Base-by-base conservation (phyloP, 306 rosid genomes). In the Glycine soja region DNA sequence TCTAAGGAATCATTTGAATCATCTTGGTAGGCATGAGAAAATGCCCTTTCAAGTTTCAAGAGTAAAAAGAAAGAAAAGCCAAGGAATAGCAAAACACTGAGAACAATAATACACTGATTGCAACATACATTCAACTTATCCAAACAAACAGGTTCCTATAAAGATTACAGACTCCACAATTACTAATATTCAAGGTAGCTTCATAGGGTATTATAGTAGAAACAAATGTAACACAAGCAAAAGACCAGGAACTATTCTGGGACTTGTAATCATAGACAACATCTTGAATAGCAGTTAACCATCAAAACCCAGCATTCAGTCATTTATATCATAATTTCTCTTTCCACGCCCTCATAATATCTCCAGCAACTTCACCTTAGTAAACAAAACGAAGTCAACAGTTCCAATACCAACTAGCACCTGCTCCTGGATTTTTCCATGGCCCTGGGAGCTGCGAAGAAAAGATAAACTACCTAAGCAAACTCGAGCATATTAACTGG, bases 81-180 rank as follows among this genome's bases (percentile, higher is more conserved):
- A 63, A 11, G 14, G 30, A 36, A 38, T 77, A 46, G 46, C 70
- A 62, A 43, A 85, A 70, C 85, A 75, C 79, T 3, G 11, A 51
- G 43, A 75, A 36, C 74, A 71, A 57, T 34, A 70, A 57, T 34
- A 70, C 43, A 43, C 73, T 63, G 71, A 81, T 80, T 46, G 69
- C 16, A 79, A 82, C 79, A 80, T 54, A 50, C 73, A 84, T 83
- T 81, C 72, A 77, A 54, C 85, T 48, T 79, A 57, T 80, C 85
- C 78, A 83, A 78, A 81, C 88, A 83, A 84, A 64, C 57, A 70
- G 74, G 77, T 72, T 85, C 74, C 83, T 59, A 61, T 72, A 64
- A 86, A 71, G 85, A 87, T 83, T 81, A 83, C 84, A 80, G 52
- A 88, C 83, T 88, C 84, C 89, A 88, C 80, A 84, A 75, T 82